Evolutionary conservation across 2,329 filamentous ascomycete species (phyloP), one percentile per base, ranked within the genome.

Genomic region (Pyrenophora seminiperda): DNA sequence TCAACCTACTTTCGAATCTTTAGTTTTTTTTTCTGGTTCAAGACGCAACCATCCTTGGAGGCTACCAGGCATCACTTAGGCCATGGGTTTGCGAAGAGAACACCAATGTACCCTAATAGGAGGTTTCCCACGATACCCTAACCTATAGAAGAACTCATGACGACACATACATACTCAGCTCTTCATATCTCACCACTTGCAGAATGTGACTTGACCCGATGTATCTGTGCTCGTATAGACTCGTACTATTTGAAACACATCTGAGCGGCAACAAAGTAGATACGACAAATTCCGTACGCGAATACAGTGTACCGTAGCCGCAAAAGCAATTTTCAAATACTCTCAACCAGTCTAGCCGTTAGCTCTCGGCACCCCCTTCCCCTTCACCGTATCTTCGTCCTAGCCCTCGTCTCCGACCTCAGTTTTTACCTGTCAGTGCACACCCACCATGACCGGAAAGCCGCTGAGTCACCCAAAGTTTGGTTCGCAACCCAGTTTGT

Each of bases 131-230:
- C 22, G 48, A 47, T 51, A 51, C 42, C 48, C 48, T 47, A 36
- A 46, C 17, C 37, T 33, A 47, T 51, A 47, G 43, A 51, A 51
- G 42, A 51, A 51, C 34, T 37, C 32, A 47, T 41, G 42, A 51
- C 44, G 42, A 51, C 47, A 37, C 13, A 27, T 47, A 20, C 19
- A 18, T 9, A 29, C 5, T 24, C 15, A 20, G 2, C 4, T 17
- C 24, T 2, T 32, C n/a, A 11, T 7, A 10, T 27, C 18, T 18
- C 19, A 22, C 40, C 22, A 32, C n/a, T 42, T 27, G 41, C 30
- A 33, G 30, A 13, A 14, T 27, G 27, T 24, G 11, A 43, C 20
- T 3, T 31, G 15, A 39, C 29, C 3, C 18, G 24, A 13, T 27
- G 2, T 27, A 27, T 10, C 22, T 22, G 4, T 22, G 4, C 20